Conservation (phyloP, 2,329 filamentous ascomycete species). For the Pseudogymnoascus pannorum region DNA sequence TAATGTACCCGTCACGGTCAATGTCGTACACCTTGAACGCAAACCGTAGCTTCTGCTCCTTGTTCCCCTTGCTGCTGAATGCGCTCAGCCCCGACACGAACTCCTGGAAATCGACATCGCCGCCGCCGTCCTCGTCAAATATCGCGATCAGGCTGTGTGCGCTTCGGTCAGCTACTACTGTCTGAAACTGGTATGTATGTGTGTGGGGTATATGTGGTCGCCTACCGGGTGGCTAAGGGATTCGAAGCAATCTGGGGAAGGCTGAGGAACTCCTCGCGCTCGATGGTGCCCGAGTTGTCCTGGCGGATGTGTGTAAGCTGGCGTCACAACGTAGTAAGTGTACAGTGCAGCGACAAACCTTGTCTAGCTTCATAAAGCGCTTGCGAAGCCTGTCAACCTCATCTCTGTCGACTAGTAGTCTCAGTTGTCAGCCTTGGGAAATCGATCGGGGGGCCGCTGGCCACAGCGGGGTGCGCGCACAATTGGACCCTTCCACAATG, state of each 20-base stretch:
- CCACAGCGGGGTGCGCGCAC: conserved; percentile 42
- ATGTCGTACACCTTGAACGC: conserved; percentile 99
- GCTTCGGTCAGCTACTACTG: neutral
- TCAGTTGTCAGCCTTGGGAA: conserved; percentile 7
- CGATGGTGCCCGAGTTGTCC: conserved; percentile 98
- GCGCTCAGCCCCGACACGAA: conserved; percentile 93
- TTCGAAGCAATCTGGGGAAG: conserved; percentile 97
- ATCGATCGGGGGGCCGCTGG: conserved; percentile 9
- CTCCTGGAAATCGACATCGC: conserved; percentile 97
- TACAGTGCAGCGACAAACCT: conserved; percentile 50
- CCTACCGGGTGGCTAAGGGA: conserved; percentile 82
- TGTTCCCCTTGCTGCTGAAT: conserved; percentile 97
- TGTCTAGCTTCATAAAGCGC: conserved; percentile 98
- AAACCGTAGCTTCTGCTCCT: conserved; percentile 96
- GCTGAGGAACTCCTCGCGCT: conserved; percentile 95
- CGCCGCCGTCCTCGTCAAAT: conserved; percentile 96
- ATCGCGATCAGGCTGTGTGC: conserved; percentile 90
- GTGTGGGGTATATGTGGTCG: neutral
- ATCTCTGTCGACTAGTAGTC: conserved; percentile 75
- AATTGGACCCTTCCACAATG: conserved; percentile 95
- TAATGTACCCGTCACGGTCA: conserved; percentile 96
- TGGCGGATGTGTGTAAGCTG: conserved; percentile 34
- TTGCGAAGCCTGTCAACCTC: conserved; percentile 94
- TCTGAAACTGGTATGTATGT: neutral
- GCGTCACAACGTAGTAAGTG: neutral